Evolutionary conservation across 1,284 basidiomycete genomes (phyloP).

Genomic region (Ceratorhiza oryzae-sativae): DNA sequence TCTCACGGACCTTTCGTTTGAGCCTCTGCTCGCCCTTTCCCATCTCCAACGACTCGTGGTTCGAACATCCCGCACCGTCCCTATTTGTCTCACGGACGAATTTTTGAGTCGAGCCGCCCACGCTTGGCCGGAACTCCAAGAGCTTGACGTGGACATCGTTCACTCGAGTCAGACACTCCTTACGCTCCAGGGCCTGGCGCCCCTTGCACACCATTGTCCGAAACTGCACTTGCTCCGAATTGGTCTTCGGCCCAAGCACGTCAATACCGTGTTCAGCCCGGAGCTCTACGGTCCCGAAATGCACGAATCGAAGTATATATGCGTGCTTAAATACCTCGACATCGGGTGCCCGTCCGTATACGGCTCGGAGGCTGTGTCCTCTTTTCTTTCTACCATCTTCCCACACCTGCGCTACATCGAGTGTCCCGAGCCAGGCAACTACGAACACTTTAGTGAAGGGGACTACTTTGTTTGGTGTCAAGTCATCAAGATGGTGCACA

Average conservation of each 20-base stretch:
- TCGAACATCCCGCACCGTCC: not conserved
- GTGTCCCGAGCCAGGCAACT: not conserved
- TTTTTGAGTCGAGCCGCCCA: conserved; percentile 15
- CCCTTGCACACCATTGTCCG: conserved; percentile 7
- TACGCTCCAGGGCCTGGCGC: conserved; percentile 16
- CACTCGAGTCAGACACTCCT: not conserved
- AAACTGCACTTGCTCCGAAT: conserved; percentile 2
- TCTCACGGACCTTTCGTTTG: not conserved
- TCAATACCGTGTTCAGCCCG: conserved; percentile 21
- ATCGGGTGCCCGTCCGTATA: conserved; percentile 15
- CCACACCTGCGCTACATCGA: conserved; percentile 6
- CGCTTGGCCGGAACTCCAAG: conserved; percentile 7
- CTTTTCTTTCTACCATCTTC: conserved; percentile 12
- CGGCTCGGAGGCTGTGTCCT: not conserved
- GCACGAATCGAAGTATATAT: not conserved
- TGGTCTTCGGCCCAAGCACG: not conserved
- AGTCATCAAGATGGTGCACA: not conserved
- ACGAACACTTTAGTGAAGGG: not conserved
- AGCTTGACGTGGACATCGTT: conserved; percentile 6
- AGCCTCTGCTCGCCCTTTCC: not conserved
- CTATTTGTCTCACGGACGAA: conserved; percentile 9
- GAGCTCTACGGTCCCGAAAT: not conserved
- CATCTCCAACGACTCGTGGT: not conserved
- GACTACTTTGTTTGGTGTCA: conserved; percentile 27
- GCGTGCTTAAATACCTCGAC: conserved; percentile 7